Percentiles rank a stretch among this genome's conserved stretches.
These are phyloP conservation scores for Hypericum perforatum DNA, from an alignment of 345 rosid genomes.

Conservation along the genomic window DNA sequence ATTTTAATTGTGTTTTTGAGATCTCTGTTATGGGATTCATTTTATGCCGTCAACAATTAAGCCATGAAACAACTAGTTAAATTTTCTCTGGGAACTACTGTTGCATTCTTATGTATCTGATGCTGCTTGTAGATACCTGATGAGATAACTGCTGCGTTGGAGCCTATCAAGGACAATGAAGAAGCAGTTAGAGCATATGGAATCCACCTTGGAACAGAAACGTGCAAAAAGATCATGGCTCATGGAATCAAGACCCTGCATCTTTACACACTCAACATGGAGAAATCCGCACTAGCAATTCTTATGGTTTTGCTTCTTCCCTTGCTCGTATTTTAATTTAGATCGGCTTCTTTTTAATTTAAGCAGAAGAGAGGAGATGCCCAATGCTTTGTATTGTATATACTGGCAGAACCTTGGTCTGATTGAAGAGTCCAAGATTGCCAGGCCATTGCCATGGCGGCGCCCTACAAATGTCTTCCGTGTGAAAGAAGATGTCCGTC, in stretches of 20 bases:
- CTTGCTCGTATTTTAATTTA: background rate
- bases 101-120: background rate
- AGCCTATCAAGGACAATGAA: conserved; percentile 93
- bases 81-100: no score
- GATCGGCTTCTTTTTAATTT: no score
- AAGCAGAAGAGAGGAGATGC: no score
- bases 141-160: conserved; percentile 78
- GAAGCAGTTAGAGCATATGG: conserved; percentile 94
- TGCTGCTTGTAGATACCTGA: conserved; percentile 53
- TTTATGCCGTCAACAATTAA: no score
- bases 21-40: no score
- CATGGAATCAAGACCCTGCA: conserved; percentile 83
- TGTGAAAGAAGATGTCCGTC: conserved; percentile 85
- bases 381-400: background rate
- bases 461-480: conserved; percentile 87
- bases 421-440: conserved; percentile 81
- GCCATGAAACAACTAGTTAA: no score
- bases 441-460: conserved; percentile 83
- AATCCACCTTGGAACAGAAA: conserved; percentile 90
- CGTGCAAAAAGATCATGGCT: conserved; percentile 89
- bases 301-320: conserved; percentile 41
- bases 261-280: conserved; percentile 89
- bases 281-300: conserved; percentile 86
- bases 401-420: conserved; percentile 75
- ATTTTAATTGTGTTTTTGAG: no score